These are phyloP conservation scores for Dipteronia dyeriana DNA, from an alignment of 345 rosid genomes.

Conservation along the genomic window DNA sequence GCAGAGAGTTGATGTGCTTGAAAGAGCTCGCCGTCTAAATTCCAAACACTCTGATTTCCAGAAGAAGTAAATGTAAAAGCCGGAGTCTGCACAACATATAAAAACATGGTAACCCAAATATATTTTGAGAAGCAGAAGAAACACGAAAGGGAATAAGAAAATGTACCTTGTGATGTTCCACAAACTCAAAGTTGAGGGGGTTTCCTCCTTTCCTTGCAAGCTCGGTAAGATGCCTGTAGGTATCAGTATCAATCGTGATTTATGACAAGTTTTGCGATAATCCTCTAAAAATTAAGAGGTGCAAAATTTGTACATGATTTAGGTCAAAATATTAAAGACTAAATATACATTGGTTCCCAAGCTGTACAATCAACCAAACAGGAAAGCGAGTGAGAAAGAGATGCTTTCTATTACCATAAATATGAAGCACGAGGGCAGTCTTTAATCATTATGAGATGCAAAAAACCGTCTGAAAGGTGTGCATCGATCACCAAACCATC, in stretches of 20 bases:
- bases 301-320: neutral
- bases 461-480: slow-evolving; percentile 89
- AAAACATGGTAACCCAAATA: slow-evolving; percentile 6
- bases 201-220: slow-evolving; percentile 80
- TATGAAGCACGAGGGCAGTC: slow-evolving; percentile 84
- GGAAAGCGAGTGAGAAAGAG: neutral
- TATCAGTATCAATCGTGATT: slow-evolving; percentile 2
- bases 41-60: slow-evolving; percentile 86
- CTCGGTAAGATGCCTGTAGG: slow-evolving; percentile 86
- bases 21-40: slow-evolving; percentile 92
- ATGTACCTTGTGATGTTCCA: slow-evolving; percentile 82
- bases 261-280: slow-evolving; percentile 1
- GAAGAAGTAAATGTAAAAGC: slow-evolving; percentile 83
- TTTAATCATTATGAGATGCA: slow-evolving; percentile 82
- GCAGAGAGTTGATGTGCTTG: slow-evolving; percentile 88
- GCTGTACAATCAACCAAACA: neutral
- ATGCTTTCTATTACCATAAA: slow-evolving; percentile 61
- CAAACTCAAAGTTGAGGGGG: slow-evolving; percentile 79
- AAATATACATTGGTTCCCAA: neutral
- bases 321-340: neutral
- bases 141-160: slow-evolving; percentile 2
- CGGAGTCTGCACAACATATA: slow-evolving; percentile 50
- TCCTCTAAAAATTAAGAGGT: neutral
- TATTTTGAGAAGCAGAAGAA: neutral
- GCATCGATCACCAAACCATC: slow-evolving; percentile 98